phyloP scores from a whole-genome alignment of 306 rosid species.

The Corylus americana region DNA sequence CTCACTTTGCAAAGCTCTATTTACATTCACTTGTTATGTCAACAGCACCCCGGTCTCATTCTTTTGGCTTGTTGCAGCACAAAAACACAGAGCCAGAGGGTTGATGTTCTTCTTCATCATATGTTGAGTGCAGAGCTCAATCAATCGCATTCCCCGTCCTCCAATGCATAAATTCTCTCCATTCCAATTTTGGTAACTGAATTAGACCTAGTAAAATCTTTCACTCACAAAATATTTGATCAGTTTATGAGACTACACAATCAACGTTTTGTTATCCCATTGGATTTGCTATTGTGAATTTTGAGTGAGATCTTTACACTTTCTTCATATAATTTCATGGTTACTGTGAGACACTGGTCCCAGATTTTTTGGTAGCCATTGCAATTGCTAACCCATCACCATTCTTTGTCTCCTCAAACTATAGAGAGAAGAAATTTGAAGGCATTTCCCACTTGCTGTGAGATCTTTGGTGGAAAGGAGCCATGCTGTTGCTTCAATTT shows the following conservation, averaged over 20 bases:
- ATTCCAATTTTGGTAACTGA: constrained; percentile 14
- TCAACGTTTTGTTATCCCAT: background rate
- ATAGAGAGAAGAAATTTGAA: background rate
- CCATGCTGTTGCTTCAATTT: background rate
- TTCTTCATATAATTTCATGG: background rate
- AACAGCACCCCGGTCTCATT: constrained; percentile 19
- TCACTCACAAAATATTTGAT: background rate
- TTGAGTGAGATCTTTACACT: background rate
- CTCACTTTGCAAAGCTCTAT: constrained; percentile 6
- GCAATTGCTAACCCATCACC: background rate
- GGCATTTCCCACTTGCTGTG: background rate
- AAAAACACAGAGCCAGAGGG: constrained; percentile 79
- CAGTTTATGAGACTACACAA: background rate
- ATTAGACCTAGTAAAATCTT: background rate
- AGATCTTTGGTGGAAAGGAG: background rate
- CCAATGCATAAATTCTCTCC: constrained; percentile 35
- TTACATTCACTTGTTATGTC: constrained; percentile 9
- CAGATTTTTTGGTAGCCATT: background rate
- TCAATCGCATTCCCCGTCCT: constrained; percentile 44
- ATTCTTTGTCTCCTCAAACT: too few species aligned
- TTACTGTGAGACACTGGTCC: background rate
- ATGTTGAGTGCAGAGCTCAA: constrained; percentile 88
- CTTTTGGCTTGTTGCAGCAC: constrained; percentile 59
- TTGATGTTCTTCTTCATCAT: constrained; percentile 89
- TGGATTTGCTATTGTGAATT: background rate